Base-by-base conservation (phyloP, 176 grass and related monocot genomes). In the Luzula sylvatica region DNA sequence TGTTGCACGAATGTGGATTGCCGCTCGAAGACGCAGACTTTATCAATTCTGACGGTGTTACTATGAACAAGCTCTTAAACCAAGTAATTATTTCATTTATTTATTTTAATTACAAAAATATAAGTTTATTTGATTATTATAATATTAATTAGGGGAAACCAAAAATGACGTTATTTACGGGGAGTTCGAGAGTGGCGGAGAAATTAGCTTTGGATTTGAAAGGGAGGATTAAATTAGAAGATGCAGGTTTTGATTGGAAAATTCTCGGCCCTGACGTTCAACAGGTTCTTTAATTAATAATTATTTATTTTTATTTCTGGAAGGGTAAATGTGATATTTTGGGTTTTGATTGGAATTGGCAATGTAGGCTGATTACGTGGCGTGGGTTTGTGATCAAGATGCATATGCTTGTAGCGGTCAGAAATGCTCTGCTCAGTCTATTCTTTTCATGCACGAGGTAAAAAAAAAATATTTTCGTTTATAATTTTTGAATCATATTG, bases 191-290 rank as follows among this genome's bases (percentile, higher is more conserved):
- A 20, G 78, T 90, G 50, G 92, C 92, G 52, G 92, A 96, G 47
- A 90, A 90, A 58, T 74, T 90, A 62, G 78, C 92, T 53, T 28
- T 46, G 62, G 92, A 96, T 62, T 82, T 96, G 53, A 86, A 89
- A 38, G 92, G 92, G 13, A 63, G 65, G 13, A 77, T 96, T 53
- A 96, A 86, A 74, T 74, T 96, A 54, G 92, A 90, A 82, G 85
- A 96, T 80, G 81, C 92, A 55, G 85, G 92, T 68, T 96, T 86
- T 96, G 92, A 90, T 68, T 96, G 85, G 92, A 96, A 96, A 71
- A 90, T 96, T 59, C 71, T 96, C 55, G 92, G 92, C 65, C 92
- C 85, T 51, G 92, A 96, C 82, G 92, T 96, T 77, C 78, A 96
- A 74, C 77, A 86, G 92, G 92, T 35, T 35, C 9, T 35, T 35